Base-by-base conservation (phyloP, 345 rosid genomes). In the Toxicodendron radicans region DNA sequence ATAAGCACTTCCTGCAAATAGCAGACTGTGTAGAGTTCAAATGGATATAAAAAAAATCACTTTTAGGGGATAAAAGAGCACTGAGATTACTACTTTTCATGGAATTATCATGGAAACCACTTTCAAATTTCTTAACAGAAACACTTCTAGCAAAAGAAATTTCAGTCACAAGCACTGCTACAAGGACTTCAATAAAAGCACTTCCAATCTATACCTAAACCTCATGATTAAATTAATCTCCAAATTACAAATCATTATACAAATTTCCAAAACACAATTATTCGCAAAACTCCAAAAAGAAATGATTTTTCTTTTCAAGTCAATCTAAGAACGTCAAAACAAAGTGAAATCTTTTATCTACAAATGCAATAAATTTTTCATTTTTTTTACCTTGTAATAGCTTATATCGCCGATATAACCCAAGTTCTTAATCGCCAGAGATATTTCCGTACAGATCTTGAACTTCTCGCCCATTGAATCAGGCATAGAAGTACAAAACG, bases 341-440 rank as follows among this genome's bases (percentile, higher is more conserved):
- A 57, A 21, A 43, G 32, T 43, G 54, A 58, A 57, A 70, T 3
- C 41, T 43, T 65, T 58, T 0, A 10, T 16, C 7, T 18, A 0
- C 38, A 27, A 7, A 24, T 8, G 41, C 56, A 23, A 11, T 58
- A 41, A 69, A 70, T 20, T 43, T 45, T 58, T 17, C 3, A 16
- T 51, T 23, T 63, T 59, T 27, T n/a, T 12, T 80, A 92, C 97
- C 98, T 87, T 86, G 54, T 83, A 73, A 78, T 87, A 90, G 81
- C 73, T 88, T 75, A 87, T 41, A 57, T 91, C 95, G 48, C 84
- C 87, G 59, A 80, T 70, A 74, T 83, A 93, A 58, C 97, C 94
- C 38, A 90, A 80, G 64, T 83, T 83, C 79, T 87, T 84, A 59
- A 91, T 65, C 51, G 88, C 84, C 14, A 64, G 77, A 2, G 92